Percentiles rank a stretch among this genome's conserved stretches.
Evolutionary conservation across 1,284 basidiomycete species (phyloP).

Genomic region (Tilletia caries): DNA sequence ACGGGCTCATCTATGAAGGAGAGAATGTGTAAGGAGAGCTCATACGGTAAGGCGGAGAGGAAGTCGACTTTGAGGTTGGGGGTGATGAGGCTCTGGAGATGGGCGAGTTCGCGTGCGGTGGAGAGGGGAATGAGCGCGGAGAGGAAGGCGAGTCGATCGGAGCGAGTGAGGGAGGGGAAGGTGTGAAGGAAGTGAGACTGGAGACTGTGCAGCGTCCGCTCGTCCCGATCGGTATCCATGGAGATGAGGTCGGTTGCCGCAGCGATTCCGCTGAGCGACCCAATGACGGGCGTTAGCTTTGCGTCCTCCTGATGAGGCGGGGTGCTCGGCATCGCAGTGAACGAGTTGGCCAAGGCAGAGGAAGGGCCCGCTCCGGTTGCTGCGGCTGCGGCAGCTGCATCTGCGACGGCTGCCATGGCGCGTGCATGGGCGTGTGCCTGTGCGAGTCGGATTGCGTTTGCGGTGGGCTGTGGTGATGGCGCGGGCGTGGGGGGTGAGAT

Average conservation of each 20-base stretch:
- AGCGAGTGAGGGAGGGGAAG: slow-evolving; percentile 25
- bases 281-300: not conserved
- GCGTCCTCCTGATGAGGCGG: slow-evolving; percentile 18
- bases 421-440: slow-evolving; percentile 23
- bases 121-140: slow-evolving; percentile 40
- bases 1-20: slow-evolving; percentile 76
- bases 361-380: slow-evolving; percentile 8
- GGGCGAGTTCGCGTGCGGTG: slow-evolving; percentile 71
- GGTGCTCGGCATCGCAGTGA: slow-evolving; percentile 22
- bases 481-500: slow-evolving; percentile 46
- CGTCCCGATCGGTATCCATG: not conserved
- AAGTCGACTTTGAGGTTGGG: slow-evolving; percentile 85
- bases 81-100: slow-evolving; percentile 69
- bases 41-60: slow-evolving; percentile 73
- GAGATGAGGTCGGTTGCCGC: not conserved
- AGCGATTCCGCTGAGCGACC: not conserved
- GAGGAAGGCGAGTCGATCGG: slow-evolving; percentile 27
- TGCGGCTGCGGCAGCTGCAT: slow-evolving; percentile 15
- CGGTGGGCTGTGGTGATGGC: slow-evolving; percentile 42
- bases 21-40: slow-evolving; percentile 78
- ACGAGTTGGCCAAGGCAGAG: slow-evolving; percentile 20
- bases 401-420: slow-evolving; percentile 22
- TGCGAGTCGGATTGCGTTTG: slow-evolving; percentile 29
- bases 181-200: slow-evolving; percentile 32
- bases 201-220: slow-evolving; percentile 14